phyloP scores from a whole-genome alignment of 2,329 filamentous ascomycete genomes.

The Metarhizium humberi region DNA sequence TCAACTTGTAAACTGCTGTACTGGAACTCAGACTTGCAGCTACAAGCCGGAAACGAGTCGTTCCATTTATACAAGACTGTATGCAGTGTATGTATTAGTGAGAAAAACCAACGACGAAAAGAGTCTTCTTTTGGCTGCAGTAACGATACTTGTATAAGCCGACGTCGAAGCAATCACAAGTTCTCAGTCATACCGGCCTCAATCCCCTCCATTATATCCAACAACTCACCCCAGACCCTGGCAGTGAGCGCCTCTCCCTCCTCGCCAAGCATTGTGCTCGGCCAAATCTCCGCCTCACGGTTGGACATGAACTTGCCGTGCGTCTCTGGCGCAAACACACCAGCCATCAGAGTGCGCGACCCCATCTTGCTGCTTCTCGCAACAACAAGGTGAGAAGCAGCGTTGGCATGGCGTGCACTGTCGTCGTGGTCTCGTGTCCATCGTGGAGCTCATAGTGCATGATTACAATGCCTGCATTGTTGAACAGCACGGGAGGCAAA shows the following conservation, averaged over 20 bases:
- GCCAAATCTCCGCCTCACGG: slow-evolving; percentile 16
- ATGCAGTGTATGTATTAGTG: too few species aligned
- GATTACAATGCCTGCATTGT: slow-evolving; percentile 26
- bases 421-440: slow-evolving; percentile 32
- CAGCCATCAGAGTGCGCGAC: slow-evolving; percentile 27
- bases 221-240: slow-evolving; percentile 32
- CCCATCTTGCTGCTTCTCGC: slow-evolving; percentile 29
- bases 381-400: slow-evolving; percentile 33
- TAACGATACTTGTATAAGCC: too few species aligned
- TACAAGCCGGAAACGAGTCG: too few species aligned
- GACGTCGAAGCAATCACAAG: slow-evolving; percentile 13
- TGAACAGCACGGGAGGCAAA: slow-evolving; percentile 34
- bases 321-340: slow-evolving; percentile 25
- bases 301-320: slow-evolving; percentile 33
- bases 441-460: slow-evolving; percentile 16
- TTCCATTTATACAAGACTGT: too few species aligned
- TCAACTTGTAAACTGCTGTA: too few species aligned
- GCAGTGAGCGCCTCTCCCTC: slow-evolving; percentile 26
- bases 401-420: slow-evolving; percentile 38
- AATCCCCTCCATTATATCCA: slow-evolving; percentile 31
- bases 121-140: too few species aligned
- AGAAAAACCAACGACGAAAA: too few species aligned
- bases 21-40: too few species aligned
- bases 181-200: slow-evolving; percentile 28
- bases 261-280: slow-evolving; percentile 19